phyloP scores from a whole-genome alignment of 2,329 filamentous ascomycete genomes.

The Teratosphaeria epicoccoides region DNA sequence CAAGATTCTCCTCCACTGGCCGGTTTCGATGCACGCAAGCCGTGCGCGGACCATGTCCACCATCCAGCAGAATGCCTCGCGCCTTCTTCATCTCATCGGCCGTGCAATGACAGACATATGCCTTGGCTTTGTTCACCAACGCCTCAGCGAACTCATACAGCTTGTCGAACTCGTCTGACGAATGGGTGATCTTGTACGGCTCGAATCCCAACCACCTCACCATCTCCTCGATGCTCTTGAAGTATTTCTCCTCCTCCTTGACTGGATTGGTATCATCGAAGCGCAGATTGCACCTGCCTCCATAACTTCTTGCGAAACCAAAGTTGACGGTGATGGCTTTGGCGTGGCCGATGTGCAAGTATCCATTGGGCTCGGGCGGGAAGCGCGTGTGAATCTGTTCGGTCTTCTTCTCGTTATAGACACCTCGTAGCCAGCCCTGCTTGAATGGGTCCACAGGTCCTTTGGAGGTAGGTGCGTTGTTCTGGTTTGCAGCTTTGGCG shows the following conservation, averaged over 20 bases:
- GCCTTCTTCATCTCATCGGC: constrained; percentile 77
- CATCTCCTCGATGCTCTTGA: constrained; percentile 79
- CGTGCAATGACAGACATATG: constrained; percentile 80
- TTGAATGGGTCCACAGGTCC: constrained; percentile 36
- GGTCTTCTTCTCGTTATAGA: constrained; percentile 37
- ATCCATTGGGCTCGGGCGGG: constrained; percentile 68
- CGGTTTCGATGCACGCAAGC: constrained; percentile 72
- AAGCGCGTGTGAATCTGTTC: constrained; percentile 39
- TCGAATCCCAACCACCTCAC: constrained; percentile 78
- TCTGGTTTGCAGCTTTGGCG: constrained; percentile 25
- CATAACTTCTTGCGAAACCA: constrained; percentile 78
- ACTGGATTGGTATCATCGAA: constrained; percentile 96
- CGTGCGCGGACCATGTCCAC: constrained; percentile 57
- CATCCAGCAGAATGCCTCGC: constrained; percentile 57
- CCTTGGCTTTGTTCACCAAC: constrained; percentile 58
- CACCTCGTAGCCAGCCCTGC: constrained; percentile 40
- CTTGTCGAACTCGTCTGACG: constrained; percentile 79
- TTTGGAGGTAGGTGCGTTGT: constrained; percentile 9
- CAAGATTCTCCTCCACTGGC: constrained; percentile 62
- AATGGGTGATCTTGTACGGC: constrained; percentile 70
- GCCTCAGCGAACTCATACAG: constrained; percentile 84
- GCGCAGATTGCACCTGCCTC: constrained; percentile 64
- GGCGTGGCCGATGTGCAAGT: constrained; percentile 83
- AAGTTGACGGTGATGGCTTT: constrained; percentile 97
- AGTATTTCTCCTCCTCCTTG: constrained; percentile 83